Evolutionary conservation across 495 filamentous ascomycete species (phyloP), one percentile per base, ranked within the genome.

Genomic region (Podospora anserina): DNA sequence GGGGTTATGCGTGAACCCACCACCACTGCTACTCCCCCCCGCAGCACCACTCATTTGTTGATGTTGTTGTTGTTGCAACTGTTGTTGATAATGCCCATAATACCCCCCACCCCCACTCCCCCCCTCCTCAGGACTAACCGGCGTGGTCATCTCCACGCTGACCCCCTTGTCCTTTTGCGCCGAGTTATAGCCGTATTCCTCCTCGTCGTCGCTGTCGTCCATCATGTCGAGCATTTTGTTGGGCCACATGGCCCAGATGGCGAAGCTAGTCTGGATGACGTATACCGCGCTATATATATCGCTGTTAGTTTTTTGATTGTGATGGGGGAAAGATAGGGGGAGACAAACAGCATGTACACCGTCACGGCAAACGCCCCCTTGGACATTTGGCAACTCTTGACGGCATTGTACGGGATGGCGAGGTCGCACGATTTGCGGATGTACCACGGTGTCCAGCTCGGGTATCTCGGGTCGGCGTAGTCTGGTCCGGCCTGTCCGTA

Each of bases 401-500:
- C 79, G 60, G 88, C 85, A 13, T 75, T 78, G 54, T 79, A 78
- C 6, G 83, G 76, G 23, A 76, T 78, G 0, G 91, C 90, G 15
- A 93, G 85, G 58, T 75, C 84, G 78, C 93, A 97, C 69, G 83
- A 85, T 75, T 92, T 91, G 53, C 88, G 86, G 71, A 97, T 88
- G 73, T 96, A 97, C 93, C 93, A 97, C 4, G 92, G 81, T 1
- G 88, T 86, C 6, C 82, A 81, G 69, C 91, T 89, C 6, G 86
- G 88, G 68, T 90, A 87, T 4, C 82, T 72, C 7, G 89, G 85
- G 76, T 97, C 93, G 55, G 88, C 90, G 76, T 86, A 90, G 75
- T 97, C 93, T 44, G 89, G 87, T 13, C 91, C 91, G 39, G 90
- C 88, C 75, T 97, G 93, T 62, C 85, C 89, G 66, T 87, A 85